These are phyloP conservation scores for Gnomoniopsis sp. DNA, from an alignment of 2,329 filamentous ascomycete genomes.

Conservation along the genomic window DNA sequence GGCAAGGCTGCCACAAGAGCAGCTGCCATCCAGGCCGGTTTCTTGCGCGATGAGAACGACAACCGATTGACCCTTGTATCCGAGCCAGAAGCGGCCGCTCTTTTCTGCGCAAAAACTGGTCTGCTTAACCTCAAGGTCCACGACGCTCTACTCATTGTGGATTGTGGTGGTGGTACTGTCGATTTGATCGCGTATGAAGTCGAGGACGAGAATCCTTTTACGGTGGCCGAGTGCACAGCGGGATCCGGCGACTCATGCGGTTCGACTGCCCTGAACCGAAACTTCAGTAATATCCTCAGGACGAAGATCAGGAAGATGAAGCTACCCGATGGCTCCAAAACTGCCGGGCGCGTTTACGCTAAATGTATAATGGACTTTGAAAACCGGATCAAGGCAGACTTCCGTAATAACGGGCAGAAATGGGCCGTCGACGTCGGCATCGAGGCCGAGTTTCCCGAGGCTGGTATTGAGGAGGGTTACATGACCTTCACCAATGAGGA, in stretches of 20 bases:
- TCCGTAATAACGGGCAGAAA: conserved; percentile 98
- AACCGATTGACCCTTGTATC: conserved; percentile 92
- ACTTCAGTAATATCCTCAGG: conserved; percentile 96
- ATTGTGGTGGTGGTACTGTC: conserved; percentile 96
- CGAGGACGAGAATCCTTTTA: conserved; percentile 95
- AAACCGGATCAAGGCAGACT: conserved; percentile 99
- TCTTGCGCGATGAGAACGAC: conserved; percentile 95
- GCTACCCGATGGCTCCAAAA: conserved; percentile 92
- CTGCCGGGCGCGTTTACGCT: conserved; percentile 95
- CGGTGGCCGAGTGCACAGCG: conserved; percentile 93
- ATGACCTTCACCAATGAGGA: conserved; percentile 99
- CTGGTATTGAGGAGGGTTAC: conserved; percentile 96
- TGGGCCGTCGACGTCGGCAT: conserved; percentile 99
- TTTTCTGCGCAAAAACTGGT: conserved; percentile 97
- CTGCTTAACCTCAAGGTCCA: conserved; percentile 96
- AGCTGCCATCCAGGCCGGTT: conserved; percentile 94
- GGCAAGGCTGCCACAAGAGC: conserved; percentile 95
- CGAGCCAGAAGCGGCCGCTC: conserved; percentile 92
- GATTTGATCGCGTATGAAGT: conserved; percentile 99
- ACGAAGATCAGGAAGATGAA: conserved; percentile 99
- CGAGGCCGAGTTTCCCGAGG: conserved; percentile 95
- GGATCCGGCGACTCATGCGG: conserved; percentile 97
- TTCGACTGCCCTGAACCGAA: conserved; percentile 95
- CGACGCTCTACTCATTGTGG: conserved; percentile 95
- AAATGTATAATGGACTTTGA: conserved; percentile 99